These are phyloP conservation scores for Umbelopsis vinacea DNA, from an alignment of 192 early-diverging fungal species.

Conservation along the genomic window DNA sequence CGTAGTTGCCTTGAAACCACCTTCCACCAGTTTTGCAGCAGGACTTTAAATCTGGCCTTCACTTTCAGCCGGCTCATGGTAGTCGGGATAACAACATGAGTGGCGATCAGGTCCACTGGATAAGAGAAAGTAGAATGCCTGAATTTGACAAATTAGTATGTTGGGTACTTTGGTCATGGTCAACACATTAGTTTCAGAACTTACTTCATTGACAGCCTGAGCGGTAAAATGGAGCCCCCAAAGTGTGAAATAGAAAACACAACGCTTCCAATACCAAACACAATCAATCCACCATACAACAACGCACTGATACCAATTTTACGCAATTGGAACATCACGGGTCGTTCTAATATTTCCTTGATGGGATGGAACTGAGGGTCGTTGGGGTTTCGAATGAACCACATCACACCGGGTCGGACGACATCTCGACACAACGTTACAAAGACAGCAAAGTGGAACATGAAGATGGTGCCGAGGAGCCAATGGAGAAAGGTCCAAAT, in stretches of 20 bases:
- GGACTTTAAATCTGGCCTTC: constrained; percentile 51
- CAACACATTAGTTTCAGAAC: constrained; percentile 21
- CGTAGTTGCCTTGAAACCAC: constrained; percentile 65
- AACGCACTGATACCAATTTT: constrained; percentile 82
- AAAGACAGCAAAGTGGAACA: constrained; percentile 93
- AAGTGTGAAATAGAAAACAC: constrained; percentile 22
- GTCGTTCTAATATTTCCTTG: constrained; percentile 87
- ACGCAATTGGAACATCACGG: constrained; percentile 73
- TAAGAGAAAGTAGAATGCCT: constrained; percentile 34
- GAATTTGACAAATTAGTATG: too few species aligned
- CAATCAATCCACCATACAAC: constrained; percentile 84
- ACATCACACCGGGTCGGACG: constrained; percentile 92
- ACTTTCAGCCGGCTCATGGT: constrained; percentile 65
- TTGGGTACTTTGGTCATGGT: not conserved
- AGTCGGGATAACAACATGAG: constrained; percentile 77
- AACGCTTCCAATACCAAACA: constrained; percentile 71
- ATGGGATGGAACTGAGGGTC: constrained; percentile 95
- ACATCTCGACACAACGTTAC: constrained; percentile 80
- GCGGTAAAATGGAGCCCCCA: constrained; percentile 51
- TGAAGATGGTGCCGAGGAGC: constrained; percentile 91
- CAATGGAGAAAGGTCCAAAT: constrained; percentile 84
- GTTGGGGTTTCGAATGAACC: constrained; percentile 98
- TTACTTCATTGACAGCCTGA: constrained; percentile 70
- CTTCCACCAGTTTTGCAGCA: constrained; percentile 78
- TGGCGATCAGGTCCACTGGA: constrained; percentile 74